phyloP scores from a whole-genome alignment of 2,329 filamentous ascomycete species.

The Geosmithia morbida region DNA sequence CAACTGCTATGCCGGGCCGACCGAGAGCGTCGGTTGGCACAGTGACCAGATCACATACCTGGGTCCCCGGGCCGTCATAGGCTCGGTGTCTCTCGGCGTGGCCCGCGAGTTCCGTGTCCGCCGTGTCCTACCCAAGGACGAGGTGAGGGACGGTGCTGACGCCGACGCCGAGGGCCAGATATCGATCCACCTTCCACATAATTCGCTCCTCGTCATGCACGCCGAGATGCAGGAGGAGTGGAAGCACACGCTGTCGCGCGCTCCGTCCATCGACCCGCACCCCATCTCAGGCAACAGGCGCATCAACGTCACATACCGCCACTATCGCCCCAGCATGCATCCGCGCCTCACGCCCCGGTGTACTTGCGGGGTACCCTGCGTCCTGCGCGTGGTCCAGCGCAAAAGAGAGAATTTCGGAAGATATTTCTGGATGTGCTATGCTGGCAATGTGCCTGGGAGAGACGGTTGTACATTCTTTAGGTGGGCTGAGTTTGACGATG shows the following conservation, averaged over 20 bases:
- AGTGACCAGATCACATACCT: constrained; percentile 88
- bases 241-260: constrained; percentile 78
- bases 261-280: constrained; percentile 68
- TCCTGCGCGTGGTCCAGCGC: constrained; percentile 65
- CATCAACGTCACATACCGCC: constrained; percentile 89
- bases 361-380: constrained; percentile 51
- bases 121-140: constrained; percentile 50
- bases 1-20: constrained; percentile 78
- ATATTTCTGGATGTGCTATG: constrained; percentile 94
- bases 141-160: constrained; percentile 18
- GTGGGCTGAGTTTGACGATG: constrained; percentile 77
- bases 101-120: constrained; percentile 87
- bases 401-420: constrained; percentile 62
- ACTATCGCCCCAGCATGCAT: constrained; percentile 66
- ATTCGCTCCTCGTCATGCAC: constrained; percentile 89
- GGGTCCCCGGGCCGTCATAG: constrained; percentile 77
- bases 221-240: constrained; percentile 96
- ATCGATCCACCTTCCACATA: constrained; percentile 85
- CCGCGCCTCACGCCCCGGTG: constrained; percentile 69
- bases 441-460: constrained; percentile 54
- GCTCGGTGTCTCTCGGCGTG: constrained; percentile 79
- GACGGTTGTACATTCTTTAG: constrained; percentile 64
- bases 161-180: constrained; percentile 70
- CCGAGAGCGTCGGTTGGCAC: constrained; percentile 82
- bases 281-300: constrained; percentile 65